Base-by-base conservation (phyloP, 1,284 basidiomycete species). In the Malassezia pachydermatis region DNA sequence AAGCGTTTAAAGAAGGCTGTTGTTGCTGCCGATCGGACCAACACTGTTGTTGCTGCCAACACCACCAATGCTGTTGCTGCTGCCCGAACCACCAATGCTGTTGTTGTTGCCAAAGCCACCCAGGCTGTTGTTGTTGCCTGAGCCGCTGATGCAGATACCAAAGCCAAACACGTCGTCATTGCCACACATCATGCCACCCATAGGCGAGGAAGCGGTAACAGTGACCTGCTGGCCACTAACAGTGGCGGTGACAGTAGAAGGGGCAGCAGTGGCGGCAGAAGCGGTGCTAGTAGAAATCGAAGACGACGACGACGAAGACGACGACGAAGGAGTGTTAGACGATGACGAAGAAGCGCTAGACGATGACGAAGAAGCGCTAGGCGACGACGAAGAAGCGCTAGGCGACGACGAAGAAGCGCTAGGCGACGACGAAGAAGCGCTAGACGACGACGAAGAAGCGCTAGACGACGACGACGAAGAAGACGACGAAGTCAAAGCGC, bases 71-170 rank as follows among this genome's bases (percentile, higher is more conserved):
- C 16, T 38, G 22, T 38, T 38, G 11, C 36, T 24, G 13, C 25
- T n/a, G 5, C 36, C 36, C 13, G 36, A 24, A n/a, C 22, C 22
- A 24, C 36, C 11, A n/a, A 38, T 38, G 36, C 36, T 24, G n/a
- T n/a, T n/a, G n/a, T n/a, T n/a, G 10, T 24, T n/a, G 16, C 36
- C 36, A 8, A 38, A 14, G 22, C 4, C 36, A 14, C 4, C 20
- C 6, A 24, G 4, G 36, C 22, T 38, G 36, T 38, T 38, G 36
- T 24, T 38, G 36, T 38, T 38, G 22, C 36, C 36, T 14, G 36
- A 38, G 36, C 25, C 17, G n/a, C 25, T 24, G 25, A 38, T 38
- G 36, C 36, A 38, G 22, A 38, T 38, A 24, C 14, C 36, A 38
- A 38, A 24, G 22, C 36, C 36, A 13, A 38, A 38, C 22, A 38